Base-by-base conservation (phyloP, 208 protist genomes). In the Entamoeba histolytica region DNA sequence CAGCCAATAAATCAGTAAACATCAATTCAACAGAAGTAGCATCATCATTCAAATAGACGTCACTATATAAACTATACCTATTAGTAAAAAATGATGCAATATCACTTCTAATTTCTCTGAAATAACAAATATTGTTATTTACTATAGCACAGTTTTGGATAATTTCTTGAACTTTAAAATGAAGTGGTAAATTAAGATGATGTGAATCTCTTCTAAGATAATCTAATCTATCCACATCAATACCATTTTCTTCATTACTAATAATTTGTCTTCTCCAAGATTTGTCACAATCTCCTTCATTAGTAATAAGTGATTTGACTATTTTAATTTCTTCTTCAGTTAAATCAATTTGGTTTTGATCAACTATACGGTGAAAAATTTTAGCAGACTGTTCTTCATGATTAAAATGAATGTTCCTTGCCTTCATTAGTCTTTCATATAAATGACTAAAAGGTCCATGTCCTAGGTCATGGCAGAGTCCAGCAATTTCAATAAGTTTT, bases 401-500 rank as follows among this genome's bases (percentile, higher is more conserved):
- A 49, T 49, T 4, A 57, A 92, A 78, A 19, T 91, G 5, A 44
- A 49, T 44, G 17, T n/a, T 31, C 6, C 19, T 51, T 10, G 49
- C 57, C 35, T 91, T 12, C 7, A 95, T n/a, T 1, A 94, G 0
- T 17, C 7, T 15, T n/a, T 96, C 95, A 5, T 92, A 95, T 28
- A 93, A 69, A 91, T 96, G 95, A 23, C 91, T 94, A 93, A 95
- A 96, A 19, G 94, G 94, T 2, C 95, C 94, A 91, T 96, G 95
- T 23, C 95, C 95, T 8, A 96, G 93, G 52, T 96, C 95, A 91
- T 96, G 95, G n/a, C 49, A 91, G 12, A 95, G 55, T 1, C 92
- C 95, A n/a, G 95, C 95, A 4, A 96, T 35, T 78, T 78, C 61
- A n/a, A 78, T 35, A 7, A 78, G 8, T 78, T 78, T 78, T 35